phyloP scores from a whole-genome alignment of 495 filamentous ascomycete species.

The Xylaria cubensis region DNA sequence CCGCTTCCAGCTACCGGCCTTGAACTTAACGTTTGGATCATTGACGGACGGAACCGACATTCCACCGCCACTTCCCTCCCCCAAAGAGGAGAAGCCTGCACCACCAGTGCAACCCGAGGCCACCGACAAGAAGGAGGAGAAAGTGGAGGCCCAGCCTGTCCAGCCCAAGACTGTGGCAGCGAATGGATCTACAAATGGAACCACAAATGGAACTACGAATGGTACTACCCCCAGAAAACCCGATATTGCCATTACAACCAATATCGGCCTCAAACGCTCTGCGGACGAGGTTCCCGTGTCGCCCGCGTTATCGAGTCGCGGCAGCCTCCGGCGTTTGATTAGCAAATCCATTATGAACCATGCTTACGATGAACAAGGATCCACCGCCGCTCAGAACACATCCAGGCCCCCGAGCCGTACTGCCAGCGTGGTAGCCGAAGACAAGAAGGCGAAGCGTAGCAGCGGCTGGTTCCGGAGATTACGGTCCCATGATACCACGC shows the following conservation, averaged over 20 bases:
- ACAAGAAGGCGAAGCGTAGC: slow-evolving; percentile 52
- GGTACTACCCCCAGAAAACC: slow-evolving; percentile 45
- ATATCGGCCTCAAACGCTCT: slow-evolving; percentile 46
- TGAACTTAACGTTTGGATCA: slow-evolving; percentile 58
- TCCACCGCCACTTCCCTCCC: slow-evolving; percentile 60
- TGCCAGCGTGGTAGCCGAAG: slow-evolving; percentile 42
- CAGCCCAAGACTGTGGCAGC: slow-evolving; percentile 29
- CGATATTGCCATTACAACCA: slow-evolving; percentile 37
- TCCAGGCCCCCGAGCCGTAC: slow-evolving; percentile 51
- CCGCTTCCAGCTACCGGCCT: slow-evolving; percentile 60
- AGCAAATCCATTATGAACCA: slow-evolving; percentile 53
- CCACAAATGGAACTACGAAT: slow-evolving; percentile 39
- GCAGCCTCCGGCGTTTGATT: slow-evolving; percentile 55
- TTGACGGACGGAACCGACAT: slow-evolving; percentile 65
- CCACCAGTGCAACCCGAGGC: slow-evolving; percentile 41
- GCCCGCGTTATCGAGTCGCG: slow-evolving; percentile 52
- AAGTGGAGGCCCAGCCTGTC: slow-evolving; percentile 10
- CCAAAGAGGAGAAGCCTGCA: slow-evolving; percentile 49
- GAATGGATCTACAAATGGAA: neutral
- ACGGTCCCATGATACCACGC: slow-evolving; percentile 41
- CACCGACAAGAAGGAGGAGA: neutral
- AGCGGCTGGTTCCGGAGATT: slow-evolving; percentile 59
- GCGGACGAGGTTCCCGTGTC: slow-evolving; percentile 53
- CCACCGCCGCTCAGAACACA: slow-evolving; percentile 28
- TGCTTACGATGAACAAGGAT: slow-evolving; percentile 52